A percentile compares a stretch with the other conserved stretches of the same genome.
phyloP scores from a whole-genome alignment of 805 yeast genomes.

The Monosporozyma aerobia region DNA sequence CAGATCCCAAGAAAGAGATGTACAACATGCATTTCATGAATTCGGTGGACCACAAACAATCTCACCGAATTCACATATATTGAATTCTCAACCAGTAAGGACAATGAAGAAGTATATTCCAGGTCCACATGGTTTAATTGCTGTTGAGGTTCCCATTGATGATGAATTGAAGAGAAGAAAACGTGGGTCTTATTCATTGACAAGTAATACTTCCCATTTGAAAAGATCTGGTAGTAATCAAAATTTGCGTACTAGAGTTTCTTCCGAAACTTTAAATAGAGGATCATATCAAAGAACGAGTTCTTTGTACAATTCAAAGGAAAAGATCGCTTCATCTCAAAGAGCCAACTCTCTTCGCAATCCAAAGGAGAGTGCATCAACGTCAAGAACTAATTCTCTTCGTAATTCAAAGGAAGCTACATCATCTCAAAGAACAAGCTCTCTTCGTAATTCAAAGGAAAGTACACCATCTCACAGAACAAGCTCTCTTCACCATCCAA shows the following conservation, averaged over 20 bases:
- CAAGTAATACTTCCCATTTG: background rate
- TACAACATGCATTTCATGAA: slow-evolving; percentile 26
- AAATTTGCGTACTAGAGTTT: background rate
- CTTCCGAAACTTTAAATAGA: background rate
- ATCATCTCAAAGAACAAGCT: background rate
- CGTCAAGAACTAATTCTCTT: background rate
- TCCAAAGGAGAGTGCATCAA: no score
- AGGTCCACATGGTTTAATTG: slow-evolving; percentile 59
- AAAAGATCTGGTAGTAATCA: slow-evolving; percentile 1
- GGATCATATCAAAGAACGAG: background rate
- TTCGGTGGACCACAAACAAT: slow-evolving; percentile 28
- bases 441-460: background rate
- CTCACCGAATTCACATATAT: background rate
- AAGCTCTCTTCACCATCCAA: no score
- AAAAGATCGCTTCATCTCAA: no score
- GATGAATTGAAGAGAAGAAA: slow-evolving; percentile 5
- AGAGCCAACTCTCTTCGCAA: no score
- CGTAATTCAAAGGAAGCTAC: background rate
- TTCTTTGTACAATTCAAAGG: background rate
- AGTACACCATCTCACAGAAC: no score
- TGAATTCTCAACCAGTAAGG: slow-evolving; percentile 16
- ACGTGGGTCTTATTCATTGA: slow-evolving; percentile 2
- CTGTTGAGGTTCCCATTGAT: slow-evolving; percentile 56
- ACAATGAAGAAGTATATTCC: slow-evolving; percentile 66
- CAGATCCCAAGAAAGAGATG: slow-evolving; percentile 11